Base-by-base conservation (phyloP, 495 filamentous ascomycete genomes). In the Aspergillus asperescens region DNA sequence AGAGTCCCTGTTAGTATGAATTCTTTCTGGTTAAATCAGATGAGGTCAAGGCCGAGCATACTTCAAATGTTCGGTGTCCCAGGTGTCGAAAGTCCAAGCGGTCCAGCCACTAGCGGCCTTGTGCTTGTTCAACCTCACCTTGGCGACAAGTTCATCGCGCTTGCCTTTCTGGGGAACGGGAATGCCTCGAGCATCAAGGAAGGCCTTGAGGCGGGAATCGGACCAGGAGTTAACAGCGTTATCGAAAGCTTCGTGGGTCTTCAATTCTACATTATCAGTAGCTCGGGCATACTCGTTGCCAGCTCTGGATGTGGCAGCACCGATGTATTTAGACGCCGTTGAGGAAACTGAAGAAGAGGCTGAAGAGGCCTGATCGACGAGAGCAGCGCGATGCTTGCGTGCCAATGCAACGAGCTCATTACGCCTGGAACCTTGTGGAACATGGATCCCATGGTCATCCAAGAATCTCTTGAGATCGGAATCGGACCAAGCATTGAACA, bases 361-460 rank as follows among this genome's bases (percentile, higher is more conserved):
- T 22, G 44, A 47, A 35, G 63, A 49, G 23, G 62, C 72, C 19
- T 92, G 83, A 32, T 82, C 85, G 18, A 84, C 72, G 49, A 95
- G 73, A 43, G 82, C 77, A 38, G 84, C 80, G 42, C 88, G 88
- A 75, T 96, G 79, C 77, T 95, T 94, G 60, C 93, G 88, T 46
- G 90, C 89, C 42, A 97, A 82, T 42, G 93, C 90, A 40, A 93
- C 70, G 15, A 97, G 81, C 64, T 97, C 92, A 68, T 96, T 96
- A 50, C 83, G 76, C 74, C 76, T 90, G 57, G 86, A 91, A 23
- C 93, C 92, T 67, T 97, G 93, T 6, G 92, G 92, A 24, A 96
- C 86, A 72, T 79, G 79, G 61, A 87, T 76, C n/a, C 73, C 75
- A 56, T 90, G 83, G 69, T 87, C 83, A 66, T 90, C 87, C 6